Evolutionary conservation across 2,329 filamentous ascomycete genomes (phyloP).

Genomic region (Aspergillus tubingensis): DNA sequence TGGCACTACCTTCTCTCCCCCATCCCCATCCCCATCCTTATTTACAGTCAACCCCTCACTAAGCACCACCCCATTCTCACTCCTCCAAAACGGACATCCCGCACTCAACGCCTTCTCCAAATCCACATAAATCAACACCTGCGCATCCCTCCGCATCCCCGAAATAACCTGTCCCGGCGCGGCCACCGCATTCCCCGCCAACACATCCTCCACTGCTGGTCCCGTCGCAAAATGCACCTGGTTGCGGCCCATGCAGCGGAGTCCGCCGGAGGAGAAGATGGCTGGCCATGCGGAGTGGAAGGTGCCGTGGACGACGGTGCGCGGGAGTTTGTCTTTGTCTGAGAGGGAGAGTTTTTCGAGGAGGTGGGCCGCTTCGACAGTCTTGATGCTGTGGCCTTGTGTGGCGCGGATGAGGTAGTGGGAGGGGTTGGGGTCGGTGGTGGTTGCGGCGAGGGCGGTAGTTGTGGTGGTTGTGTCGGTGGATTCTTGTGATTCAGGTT

Average conservation of each 20-base stretch:
- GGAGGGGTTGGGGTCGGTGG: constrained; percentile 59
- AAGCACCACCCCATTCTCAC: constrained; percentile 75
- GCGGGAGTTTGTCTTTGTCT: constrained; percentile 56
- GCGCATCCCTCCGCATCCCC: constrained; percentile 77
- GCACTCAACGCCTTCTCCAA: constrained; percentile 64
- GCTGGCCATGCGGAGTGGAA: constrained; percentile 76
- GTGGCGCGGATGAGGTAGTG: constrained; percentile 91
- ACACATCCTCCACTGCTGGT: constrained; percentile 53
- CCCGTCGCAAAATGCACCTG: constrained; percentile 89
- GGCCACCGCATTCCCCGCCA: constrained; percentile 9
- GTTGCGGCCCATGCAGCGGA: constrained; percentile 78
- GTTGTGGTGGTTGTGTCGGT: constrained; percentile 29
- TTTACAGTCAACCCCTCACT: constrained; percentile 55
- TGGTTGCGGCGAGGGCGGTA: constrained; percentile 39
- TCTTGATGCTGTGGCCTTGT: constrained; percentile 85
- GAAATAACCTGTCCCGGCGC: constrained; percentile 60
- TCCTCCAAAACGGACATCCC: constrained; percentile 72
- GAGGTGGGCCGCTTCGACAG: constrained; percentile 68
- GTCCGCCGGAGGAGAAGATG: constrained; percentile 74
- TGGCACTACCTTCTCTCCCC: constrained; percentile 59
- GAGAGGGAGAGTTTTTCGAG: constrained; percentile 67
- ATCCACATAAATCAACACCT: constrained; percentile 77
- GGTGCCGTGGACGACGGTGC: constrained; percentile 80
- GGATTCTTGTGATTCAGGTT: not conserved
- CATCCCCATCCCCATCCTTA: constrained; percentile 42